phyloP scores from a whole-genome alignment of 768 basidiomycete genomes.

The Nidularia pulvinata region DNA sequence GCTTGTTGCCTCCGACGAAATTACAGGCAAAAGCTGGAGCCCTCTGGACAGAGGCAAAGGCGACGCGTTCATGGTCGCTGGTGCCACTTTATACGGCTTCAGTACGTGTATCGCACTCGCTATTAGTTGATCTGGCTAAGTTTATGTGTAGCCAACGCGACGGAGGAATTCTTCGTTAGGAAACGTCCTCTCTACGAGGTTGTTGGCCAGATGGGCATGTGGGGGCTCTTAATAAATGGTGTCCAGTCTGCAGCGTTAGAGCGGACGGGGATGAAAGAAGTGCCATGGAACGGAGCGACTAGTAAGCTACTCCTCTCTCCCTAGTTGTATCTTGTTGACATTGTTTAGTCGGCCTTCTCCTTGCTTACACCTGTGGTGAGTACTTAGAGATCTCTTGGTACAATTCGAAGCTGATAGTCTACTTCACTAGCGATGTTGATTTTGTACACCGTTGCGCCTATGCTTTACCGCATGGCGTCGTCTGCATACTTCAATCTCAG shows the following conservation, averaged over 20 bases:
- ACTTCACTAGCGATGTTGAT: conserved; percentile 68
- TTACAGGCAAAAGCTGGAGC: conserved; percentile 76
- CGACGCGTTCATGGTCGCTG: conserved; percentile 85
- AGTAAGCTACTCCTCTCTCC: conserved; percentile 36
- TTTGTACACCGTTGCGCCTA: conserved; percentile 83
- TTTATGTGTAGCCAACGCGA: conserved; percentile 68
- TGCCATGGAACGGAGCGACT: conserved; percentile 72
- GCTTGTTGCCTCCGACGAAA: conserved; percentile 76
- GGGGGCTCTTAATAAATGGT: conserved; percentile 78
- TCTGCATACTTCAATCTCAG: conserved; percentile 87
- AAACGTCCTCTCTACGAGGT: conserved; percentile 82
- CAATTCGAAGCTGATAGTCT: too few relatives aligned
- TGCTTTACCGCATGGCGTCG: conserved; percentile 84
- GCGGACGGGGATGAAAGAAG: conserved; percentile 61
- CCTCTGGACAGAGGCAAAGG: conserved; percentile 72
- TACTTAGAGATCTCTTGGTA: neutral
- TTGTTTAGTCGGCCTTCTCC: conserved; percentile 39
- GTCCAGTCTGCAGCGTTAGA: conserved; percentile 79
- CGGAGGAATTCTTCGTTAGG: conserved; percentile 87
- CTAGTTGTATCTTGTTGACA: neutral
- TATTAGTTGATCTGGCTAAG: neutral
- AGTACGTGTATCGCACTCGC: conserved; percentile 43
- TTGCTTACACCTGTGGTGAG: conserved; percentile 36
- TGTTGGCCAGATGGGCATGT: conserved; percentile 86
- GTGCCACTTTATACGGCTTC: conserved; percentile 85